Percentiles rank a stretch among this genome's conserved stretches.
Evolutionary conservation across 2,329 filamentous ascomycete genomes (phyloP).

Genomic region (Fusarium pseudocircinatum): DNA sequence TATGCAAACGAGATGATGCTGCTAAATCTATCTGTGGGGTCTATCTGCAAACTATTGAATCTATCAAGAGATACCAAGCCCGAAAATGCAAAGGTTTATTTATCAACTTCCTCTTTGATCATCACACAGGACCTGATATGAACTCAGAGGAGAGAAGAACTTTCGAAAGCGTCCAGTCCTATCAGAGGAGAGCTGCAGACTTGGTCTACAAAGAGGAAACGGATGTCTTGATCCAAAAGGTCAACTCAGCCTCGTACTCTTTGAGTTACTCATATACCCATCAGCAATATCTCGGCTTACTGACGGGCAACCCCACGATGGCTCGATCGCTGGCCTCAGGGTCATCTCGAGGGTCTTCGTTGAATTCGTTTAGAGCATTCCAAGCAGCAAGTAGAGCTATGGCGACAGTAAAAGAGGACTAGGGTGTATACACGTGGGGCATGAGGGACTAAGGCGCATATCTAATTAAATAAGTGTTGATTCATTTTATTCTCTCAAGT

Average conservation of each 20-base stretch:
- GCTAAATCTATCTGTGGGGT: accelerated
- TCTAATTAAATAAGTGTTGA: accelerated
- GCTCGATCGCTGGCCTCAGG: neutral
- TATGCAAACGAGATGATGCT: accelerated
- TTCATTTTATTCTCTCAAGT: accelerated
- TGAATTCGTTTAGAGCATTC: neutral
- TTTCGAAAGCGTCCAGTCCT: accelerated
- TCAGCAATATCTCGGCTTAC: accelerated
- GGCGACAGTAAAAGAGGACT: too few species aligned
- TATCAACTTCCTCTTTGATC: too few species aligned
- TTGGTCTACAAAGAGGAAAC: too few species aligned
- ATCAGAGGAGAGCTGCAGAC: accelerated
- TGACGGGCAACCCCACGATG: accelerated
- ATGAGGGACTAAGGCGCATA: too few species aligned
- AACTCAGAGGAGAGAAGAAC: accelerated
- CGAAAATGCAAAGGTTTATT: too few species aligned
- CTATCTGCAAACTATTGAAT: accelerated
- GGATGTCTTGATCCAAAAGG: too few species aligned
- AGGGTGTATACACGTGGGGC: too few species aligned
- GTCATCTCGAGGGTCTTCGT: neutral
- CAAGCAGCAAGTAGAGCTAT: neutral
- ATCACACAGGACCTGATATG: accelerated
- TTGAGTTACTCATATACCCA: accelerated
- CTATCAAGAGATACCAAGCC: accelerated
- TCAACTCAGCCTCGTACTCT: accelerated